phyloP scores from a whole-genome alignment of 495 filamentous ascomycete species.

The Hyphodiscus hymeniophilus region DNA sequence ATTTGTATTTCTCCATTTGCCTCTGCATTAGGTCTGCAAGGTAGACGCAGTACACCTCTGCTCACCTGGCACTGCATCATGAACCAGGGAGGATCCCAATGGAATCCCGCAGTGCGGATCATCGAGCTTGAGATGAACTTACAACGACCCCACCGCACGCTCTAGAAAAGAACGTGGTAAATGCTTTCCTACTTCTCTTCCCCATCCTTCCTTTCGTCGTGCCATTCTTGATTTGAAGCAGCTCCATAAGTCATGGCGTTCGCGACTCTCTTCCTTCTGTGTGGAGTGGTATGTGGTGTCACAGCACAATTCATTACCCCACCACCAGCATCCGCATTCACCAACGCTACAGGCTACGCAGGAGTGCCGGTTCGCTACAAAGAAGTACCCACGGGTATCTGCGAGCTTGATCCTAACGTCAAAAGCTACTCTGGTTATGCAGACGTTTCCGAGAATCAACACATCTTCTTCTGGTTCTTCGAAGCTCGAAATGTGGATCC shows the following conservation, averaged over 20 bases:
- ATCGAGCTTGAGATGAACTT: background rate
- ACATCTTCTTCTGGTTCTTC: constrained; percentile 64
- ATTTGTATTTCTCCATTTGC: too few species aligned
- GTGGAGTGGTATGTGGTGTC: constrained; percentile 4
- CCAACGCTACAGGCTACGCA: constrained; percentile 40
- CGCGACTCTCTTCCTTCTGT: constrained; percentile 9
- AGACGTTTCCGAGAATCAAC: constrained; percentile 50
- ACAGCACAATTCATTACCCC: constrained; percentile 43
- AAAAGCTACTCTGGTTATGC: constrained; percentile 62
- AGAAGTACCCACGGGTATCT: constrained; percentile 53
- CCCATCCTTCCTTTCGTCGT: background rate
- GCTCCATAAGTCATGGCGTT: background rate
- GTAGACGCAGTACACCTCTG: background rate
- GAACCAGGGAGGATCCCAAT: background rate
- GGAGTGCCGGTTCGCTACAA: constrained; percentile 51
- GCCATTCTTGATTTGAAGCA: background rate
- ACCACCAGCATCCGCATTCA: constrained; percentile 45
- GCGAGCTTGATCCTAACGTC: constrained; percentile 55
- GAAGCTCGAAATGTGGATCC: constrained; percentile 48
- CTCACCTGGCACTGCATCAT: background rate
- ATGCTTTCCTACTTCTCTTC: background rate
- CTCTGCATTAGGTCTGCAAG: too few species aligned
- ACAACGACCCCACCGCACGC: background rate
- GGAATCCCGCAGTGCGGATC: too few species aligned
- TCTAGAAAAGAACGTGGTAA: background rate